These are phyloP conservation scores for Binderoboletus segoi DNA, from an alignment of 1,284 basidiomycete species.

Conservation along the genomic window DNA sequence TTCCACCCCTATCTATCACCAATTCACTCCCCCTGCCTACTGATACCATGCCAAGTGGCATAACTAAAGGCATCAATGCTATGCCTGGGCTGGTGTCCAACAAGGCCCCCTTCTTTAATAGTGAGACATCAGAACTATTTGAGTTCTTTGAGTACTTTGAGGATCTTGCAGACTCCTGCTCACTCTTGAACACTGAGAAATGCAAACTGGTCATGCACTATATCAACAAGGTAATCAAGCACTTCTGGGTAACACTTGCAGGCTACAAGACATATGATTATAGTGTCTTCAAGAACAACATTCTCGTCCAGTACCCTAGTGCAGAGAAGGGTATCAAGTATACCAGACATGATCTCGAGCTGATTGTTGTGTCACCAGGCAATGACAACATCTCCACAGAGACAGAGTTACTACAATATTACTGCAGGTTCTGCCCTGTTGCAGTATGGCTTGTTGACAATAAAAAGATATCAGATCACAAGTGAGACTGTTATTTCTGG, in stretches of 20 bases:
- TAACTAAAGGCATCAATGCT: too few species aligned
- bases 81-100: too few species aligned
- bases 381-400: slow-evolving; percentile 10
- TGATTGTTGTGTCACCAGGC: not conserved
- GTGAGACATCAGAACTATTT: too few species aligned
- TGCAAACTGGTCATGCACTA: slow-evolving; percentile 10
- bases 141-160: too few species aligned
- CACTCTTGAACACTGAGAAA: not conserved
- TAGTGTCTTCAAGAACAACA: not conserved
- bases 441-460: slow-evolving; percentile 11
- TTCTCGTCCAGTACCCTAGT: slow-evolving; percentile 4
- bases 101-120: too few species aligned
- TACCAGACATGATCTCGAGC: not conserved
- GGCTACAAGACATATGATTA: slow-evolving; percentile 4
- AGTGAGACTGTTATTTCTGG: not conserved
- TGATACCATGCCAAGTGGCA: too few species aligned
- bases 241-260: slow-evolving; percentile 9
- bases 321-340: slow-evolving; percentile 2
- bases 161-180: too few species aligned
- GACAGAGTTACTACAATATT: slow-evolving; percentile 7
- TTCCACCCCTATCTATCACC: too few species aligned
- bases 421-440: not conserved
- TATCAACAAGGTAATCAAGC: slow-evolving; percentile 3
- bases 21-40: too few species aligned
- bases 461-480: slow-evolving; percentile 1